Conservation (phyloP, 2,329 filamentous ascomycete species). For the Elsinoe necatrix region DNA sequence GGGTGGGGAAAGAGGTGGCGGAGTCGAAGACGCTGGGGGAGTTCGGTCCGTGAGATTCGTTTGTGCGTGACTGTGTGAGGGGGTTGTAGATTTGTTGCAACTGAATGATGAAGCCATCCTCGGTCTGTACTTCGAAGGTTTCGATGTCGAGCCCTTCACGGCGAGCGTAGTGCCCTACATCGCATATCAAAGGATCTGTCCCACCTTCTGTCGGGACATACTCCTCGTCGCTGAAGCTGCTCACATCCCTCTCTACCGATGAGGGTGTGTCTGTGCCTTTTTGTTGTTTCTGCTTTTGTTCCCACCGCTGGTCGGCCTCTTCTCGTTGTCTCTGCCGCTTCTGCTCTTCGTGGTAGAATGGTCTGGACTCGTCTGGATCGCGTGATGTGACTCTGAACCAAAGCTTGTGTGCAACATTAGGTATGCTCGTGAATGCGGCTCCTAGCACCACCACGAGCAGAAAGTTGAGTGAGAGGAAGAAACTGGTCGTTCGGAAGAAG, state of each 20-base stretch:
- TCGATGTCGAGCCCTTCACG: constrained; percentile 83
- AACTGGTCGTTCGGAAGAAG: constrained; percentile 58
- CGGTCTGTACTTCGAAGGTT: constrained; percentile 74
- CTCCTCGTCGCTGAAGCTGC: constrained; percentile 39
- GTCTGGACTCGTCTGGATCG: constrained; percentile 52
- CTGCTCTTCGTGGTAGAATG: constrained; percentile 66
- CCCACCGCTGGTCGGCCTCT: constrained; percentile 56
- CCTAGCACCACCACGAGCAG: constrained; percentile 67
- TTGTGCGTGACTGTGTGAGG: constrained; percentile 48
- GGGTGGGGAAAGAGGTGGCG: constrained; percentile 19
- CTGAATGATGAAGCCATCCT: constrained; percentile 85
- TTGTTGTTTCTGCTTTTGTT: constrained; percentile 31
- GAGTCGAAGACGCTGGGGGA: constrained; percentile 54
- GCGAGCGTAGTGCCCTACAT: constrained; percentile 77
- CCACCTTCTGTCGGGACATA: constrained; percentile 73
- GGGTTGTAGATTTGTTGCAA: constrained; percentile 89
- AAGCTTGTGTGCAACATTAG: constrained; percentile 41
- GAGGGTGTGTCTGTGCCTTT: constrained; percentile 39
- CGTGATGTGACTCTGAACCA: constrained; percentile 50
- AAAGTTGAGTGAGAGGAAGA: constrained; percentile 69
- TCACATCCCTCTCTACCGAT: constrained; percentile 32
- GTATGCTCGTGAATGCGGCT: constrained; percentile 59
- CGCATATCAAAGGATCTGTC: constrained; percentile 65
- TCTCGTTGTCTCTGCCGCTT: constrained; percentile 49
- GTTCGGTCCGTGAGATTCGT: constrained; percentile 42